Conservation (phyloP, 2,329 filamentous ascomycete genomes). For the Phialophora verrucosa region DNA sequence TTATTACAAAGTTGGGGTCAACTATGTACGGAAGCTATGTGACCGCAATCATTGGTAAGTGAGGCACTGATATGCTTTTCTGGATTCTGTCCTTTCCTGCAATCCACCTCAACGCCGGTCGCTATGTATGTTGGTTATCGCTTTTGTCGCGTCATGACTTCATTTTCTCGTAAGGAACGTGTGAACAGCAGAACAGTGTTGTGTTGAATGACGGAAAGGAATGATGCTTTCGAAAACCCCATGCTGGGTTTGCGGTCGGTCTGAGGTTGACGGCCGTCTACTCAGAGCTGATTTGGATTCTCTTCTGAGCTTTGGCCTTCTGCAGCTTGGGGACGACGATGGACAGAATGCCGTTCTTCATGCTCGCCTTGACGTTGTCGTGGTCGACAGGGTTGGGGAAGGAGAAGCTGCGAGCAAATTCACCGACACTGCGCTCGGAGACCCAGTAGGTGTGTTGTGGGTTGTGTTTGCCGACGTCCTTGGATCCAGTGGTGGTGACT, state of each 20-base stretch:
- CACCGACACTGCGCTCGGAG: constrained; percentile 63
- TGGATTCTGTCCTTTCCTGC: background rate
- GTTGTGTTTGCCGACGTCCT: constrained; percentile 44
- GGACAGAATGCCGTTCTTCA: constrained; percentile 66
- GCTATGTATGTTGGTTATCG: background rate
- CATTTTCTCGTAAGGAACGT: constrained; percentile 7
- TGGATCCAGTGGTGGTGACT: constrained; percentile 34
- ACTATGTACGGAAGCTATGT: background rate
- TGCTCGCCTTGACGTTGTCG: constrained; percentile 65
- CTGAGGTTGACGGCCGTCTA: constrained; percentile 9
- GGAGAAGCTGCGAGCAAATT: constrained; percentile 64
- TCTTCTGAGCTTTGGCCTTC: constrained; percentile 40
- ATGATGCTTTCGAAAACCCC: background rate
- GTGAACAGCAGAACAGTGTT: background rate
- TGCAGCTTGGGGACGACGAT: constrained; percentile 64
- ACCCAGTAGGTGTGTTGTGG: constrained; percentile 61
- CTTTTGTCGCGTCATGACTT: background rate
- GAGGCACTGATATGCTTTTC: background rate
- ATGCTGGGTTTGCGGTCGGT: background rate
- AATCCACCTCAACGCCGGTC: background rate
- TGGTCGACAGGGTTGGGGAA: constrained; percentile 65
- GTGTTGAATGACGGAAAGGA: background rate
- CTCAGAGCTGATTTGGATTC: constrained; percentile 31
- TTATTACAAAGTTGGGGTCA: background rate
- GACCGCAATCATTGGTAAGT: background rate